Evolutionary conservation across 441 rosid species (phyloP), one percentile per base, ranked within the genome.

Genomic region (Theobroma grandiflorum): DNA sequence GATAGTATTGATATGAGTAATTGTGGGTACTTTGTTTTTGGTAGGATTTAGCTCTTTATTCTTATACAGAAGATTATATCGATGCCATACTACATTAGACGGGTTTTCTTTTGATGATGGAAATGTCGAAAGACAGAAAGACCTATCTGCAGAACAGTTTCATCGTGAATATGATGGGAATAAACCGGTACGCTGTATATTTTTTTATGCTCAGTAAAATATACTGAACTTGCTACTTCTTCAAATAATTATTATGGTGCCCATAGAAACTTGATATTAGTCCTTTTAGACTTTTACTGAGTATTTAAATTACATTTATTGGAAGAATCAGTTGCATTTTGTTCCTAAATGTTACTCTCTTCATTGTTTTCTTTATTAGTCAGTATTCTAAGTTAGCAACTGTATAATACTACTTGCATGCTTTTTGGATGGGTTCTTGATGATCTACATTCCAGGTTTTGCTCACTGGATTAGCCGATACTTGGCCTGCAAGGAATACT

Each of bases 401-500:
- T 73, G 5, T 63, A 31, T 57, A 72, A 45, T 43, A 14, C 57
- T 65, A 58, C n/a, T 80, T 11, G 76, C n/a, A 35, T 71, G 53
- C 75, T 69, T 62, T 77, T 45, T 67, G 58, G 52, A 79, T 80
- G 70, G 74, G 64, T 63, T 33, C 18, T 76, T 83, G 49, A 43
- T 73, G 12, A 75, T 79, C 63, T 47, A 72, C 74, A 16, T 79
- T 40, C 77, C 89, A 96, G 99, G 94, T 93, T 84, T 86, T 96
- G 87, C 90, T 94, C 65, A 67, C 87, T 88, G 98, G 95, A 82
- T 87, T 96, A 80, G 89, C 95, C 84, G 92, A 93, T 82, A 80
- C 87, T 78, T 96, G 99, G 99, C 94, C 98, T 74, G 99, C 99
- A 55, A 91, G 91, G 87, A 90, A 64, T 72, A 85, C 87, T 12